These are phyloP conservation scores for Solanum bukasovii DNA, from an alignment of 257 asterid genomes.

Conservation along the genomic window DNA sequence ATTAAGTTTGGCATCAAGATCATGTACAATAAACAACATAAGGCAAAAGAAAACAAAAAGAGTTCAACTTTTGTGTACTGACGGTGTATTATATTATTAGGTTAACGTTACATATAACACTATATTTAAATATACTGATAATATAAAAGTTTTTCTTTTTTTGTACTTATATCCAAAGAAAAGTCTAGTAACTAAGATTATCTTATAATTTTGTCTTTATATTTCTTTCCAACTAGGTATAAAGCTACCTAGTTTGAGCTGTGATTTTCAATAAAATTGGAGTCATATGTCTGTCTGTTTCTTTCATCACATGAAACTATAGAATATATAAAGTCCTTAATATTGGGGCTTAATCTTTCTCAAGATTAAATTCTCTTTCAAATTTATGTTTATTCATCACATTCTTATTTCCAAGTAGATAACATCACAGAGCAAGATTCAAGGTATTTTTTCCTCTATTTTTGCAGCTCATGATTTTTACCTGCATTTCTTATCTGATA, in stretches of 20 bases:
- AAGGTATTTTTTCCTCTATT: background rate
- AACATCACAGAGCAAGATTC: background rate
- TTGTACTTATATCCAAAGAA: background rate
- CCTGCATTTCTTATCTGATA: background rate
- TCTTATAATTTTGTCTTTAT: constrained; percentile 25
- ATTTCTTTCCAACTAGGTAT: constrained; percentile 19
- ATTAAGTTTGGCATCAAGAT: constrained; percentile 48
- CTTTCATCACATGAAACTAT: constrained; percentile 25
- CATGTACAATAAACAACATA: constrained; percentile 14
- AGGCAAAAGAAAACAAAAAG: background rate
- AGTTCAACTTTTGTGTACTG: background rate
- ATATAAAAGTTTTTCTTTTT: background rate
- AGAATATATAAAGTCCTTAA: background rate
- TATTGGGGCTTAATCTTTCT: background rate
- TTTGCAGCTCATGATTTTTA: background rate
- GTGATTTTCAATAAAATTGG: constrained; percentile 16
- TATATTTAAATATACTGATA: background rate
- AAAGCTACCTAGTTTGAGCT: constrained; percentile 21
- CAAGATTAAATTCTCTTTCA: background rate
- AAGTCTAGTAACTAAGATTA: constrained; percentile 29
- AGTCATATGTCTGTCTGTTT: constrained; percentile 30
- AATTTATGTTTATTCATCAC: background rate
- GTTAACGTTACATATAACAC: background rate
- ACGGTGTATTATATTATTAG: background rate
- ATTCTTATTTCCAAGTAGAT: background rate